phyloP scores from a whole-genome alignment of 106 monocot species.

The Acorus calamus region DNA sequence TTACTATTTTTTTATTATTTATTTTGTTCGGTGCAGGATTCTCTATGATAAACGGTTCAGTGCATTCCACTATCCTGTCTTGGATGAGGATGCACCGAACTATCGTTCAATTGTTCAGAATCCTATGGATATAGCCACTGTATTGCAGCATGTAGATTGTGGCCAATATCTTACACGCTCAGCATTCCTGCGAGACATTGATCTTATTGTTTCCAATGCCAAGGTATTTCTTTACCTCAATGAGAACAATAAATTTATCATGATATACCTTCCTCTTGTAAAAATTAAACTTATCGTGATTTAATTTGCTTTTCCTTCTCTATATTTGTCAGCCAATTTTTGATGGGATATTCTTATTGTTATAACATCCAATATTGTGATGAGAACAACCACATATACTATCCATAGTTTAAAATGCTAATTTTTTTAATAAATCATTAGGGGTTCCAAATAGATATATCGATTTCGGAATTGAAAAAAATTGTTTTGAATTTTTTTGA shows the following conservation, averaged over 20 bases:
- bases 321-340: no score
- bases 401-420: no score
- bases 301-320: neutral
- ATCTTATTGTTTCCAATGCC: slow-evolving; percentile 89
- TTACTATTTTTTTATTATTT: slow-evolving; percentile 2
- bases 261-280: neutral
- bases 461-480: no score
- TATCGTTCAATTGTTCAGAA: slow-evolving; percentile 82
- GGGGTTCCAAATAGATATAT: no score
- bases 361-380: no score
- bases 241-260: neutral
- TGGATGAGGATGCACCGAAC: slow-evolving; percentile 86
- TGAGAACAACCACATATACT: no score
- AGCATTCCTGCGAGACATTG: slow-evolving; percentile 68
- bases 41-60: slow-evolving; percentile 84
- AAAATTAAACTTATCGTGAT: neutral
- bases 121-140: slow-evolving; percentile 93
- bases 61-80: slow-evolving; percentile 86
- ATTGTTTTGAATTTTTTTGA: no score
- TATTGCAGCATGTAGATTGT: slow-evolving; percentile 82
- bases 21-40: slow-evolving; percentile 44
- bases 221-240: slow-evolving; percentile 38
- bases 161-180: slow-evolving; percentile 66
- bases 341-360: no score
- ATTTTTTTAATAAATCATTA: no score